Evolutionary conservation across 805 yeast species (phyloP), one percentile per base, ranked within the genome.

Genomic region (Metschnikowia rubicola): DNA sequence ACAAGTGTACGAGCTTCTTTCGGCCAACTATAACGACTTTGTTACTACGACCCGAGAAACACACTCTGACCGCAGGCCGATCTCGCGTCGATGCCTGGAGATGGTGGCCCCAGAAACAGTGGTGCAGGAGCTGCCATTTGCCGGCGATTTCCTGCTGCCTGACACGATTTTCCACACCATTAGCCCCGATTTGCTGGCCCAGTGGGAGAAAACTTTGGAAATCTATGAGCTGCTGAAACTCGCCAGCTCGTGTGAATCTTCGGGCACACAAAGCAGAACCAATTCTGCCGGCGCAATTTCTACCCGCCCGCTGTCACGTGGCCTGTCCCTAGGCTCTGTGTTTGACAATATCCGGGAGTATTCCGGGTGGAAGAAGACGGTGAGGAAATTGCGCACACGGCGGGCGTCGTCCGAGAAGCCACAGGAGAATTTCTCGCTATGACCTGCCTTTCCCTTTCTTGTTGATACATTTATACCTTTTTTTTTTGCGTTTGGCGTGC

Each of bases 21-120:
- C 54, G 46, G 70, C 63, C 49, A 62, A 64, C 40, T 70, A 63
- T 51, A 57, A 62, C 50, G 73, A 67, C 53, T 70, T 67, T 30
- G 44, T 66, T 30, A 56, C 53, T 44, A 41, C 47, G 43, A 55
- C 57, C 21, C 53, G 58, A n/a, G 52, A 47, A 39, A 28, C 34
- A 30, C 47, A 46, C 28, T 21, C 33, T 29, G 47, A 42, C 29
- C 21, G 39, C 15, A 26, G n/a, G 2, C 37, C 39, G n/a, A 12
- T 38, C 9, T 45, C 44, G 26, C 47, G 64, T 10, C 52, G 66
- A 13, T 43, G 39, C 29, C 61, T 60, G 48, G 65, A 59, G 30
- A 45, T 50, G 33, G 44, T 61, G 30, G 51, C 64, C 10, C 62
- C 66, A 2, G 62, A 56, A 8, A 40, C 38, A 6, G 31, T 41